Conservation (phyloP, 2,329 filamentous ascomycete genomes). For the Botrytis elliptica region DNA sequence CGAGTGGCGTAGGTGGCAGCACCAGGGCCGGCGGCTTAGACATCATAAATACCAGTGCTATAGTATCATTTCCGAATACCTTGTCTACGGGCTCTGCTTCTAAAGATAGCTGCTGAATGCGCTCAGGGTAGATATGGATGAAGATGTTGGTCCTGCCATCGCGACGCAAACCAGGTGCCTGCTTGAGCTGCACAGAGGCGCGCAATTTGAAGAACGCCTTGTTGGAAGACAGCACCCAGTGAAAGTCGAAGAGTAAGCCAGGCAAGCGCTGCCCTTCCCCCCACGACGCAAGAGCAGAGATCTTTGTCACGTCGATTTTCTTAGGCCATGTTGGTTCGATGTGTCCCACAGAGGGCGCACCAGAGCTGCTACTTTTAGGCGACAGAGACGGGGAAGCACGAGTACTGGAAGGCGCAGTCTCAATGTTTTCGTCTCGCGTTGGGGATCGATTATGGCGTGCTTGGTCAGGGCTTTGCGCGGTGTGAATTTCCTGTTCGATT, state of each 20-base stretch:
- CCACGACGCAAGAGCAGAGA: conserved; percentile 14
- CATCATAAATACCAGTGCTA: conserved; percentile 7
- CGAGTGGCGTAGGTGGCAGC: conserved; percentile 9
- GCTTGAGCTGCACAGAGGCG: conserved; percentile 10
- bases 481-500: conserved; percentile 1
- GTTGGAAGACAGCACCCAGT: conserved; percentile 17
- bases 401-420: conserved; percentile 3
- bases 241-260: conserved; percentile 14
- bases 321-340: conserved; percentile 12
- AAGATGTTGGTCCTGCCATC: conserved; percentile 8
- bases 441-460: conserved; percentile 8
- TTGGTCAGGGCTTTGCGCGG: conserved; percentile 1
- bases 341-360: conserved; percentile 1
- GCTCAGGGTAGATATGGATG: conserved; percentile 13
- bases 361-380: conserved; percentile 12
- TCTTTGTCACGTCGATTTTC: conserved; percentile 10
- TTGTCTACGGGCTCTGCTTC: conserved; percentile 15
- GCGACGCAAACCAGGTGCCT: conserved; percentile 4
- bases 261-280: conserved; percentile 10
- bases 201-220: conserved; percentile 11
- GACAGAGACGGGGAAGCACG: conserved; percentile 7
- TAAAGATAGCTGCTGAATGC: conserved; percentile 12
- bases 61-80: conserved; percentile 3
- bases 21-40: conserved; percentile 9
- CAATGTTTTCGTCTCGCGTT: neutral